A percentile compares a stretch with the other conserved stretches of the same genome.
Conservation (phyloP, 2,329 filamentous ascomycete species). For the Colletotrichum simmondsii region DNA sequence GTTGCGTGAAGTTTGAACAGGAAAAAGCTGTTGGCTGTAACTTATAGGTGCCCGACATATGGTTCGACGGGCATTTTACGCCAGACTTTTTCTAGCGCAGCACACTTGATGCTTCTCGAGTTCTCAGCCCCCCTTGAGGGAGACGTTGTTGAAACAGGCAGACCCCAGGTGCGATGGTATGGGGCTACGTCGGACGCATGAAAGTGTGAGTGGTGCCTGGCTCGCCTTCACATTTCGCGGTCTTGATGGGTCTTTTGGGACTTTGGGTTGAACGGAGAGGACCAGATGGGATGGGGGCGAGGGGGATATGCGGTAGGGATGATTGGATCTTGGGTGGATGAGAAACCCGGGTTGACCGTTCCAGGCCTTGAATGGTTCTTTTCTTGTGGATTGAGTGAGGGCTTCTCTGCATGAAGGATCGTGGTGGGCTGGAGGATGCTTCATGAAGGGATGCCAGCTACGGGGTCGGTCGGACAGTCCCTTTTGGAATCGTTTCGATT, state of each 20-base stretch:
- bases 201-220: constrained; percentile 29
- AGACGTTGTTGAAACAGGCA: constrained; percentile 16
- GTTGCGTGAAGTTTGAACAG: too few species aligned
- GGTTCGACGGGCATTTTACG: constrained; percentile 30
- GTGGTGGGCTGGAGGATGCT: constrained; percentile 8
- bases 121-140: background rate
- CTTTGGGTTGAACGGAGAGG: background rate
- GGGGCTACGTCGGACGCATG: constrained; percentile 12
- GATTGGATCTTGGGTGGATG: background rate
- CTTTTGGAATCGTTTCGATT: background rate
- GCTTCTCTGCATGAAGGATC: constrained; percentile 18
- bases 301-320: constrained; percentile 25
- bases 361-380: background rate
- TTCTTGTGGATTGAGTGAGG: background rate
- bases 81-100: background rate
- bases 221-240: constrained; percentile 5
- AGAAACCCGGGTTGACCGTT: background rate
- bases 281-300: background rate
- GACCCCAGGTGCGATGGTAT: constrained; percentile 12
- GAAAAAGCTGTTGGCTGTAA: background rate
- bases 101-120: background rate
- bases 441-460: constrained; percentile 3
- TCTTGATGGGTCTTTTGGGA: background rate
- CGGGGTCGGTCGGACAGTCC: background rate
- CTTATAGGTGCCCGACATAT: constrained; percentile 26